phyloP scores from a whole-genome alignment of 345 rosid species.

The Turritis glabra region DNA sequence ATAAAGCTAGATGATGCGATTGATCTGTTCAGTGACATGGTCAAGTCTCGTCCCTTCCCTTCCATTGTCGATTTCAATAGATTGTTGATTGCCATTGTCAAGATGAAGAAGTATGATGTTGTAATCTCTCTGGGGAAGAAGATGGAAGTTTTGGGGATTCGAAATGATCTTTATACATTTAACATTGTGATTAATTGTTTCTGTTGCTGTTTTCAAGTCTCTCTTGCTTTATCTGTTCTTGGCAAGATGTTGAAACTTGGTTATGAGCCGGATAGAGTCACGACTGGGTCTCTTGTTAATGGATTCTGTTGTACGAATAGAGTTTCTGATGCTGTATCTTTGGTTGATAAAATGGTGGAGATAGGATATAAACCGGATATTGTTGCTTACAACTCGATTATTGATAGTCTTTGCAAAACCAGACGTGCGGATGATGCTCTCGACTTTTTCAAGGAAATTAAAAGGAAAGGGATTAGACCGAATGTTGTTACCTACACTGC shows the following conservation, averaged over 20 bases:
- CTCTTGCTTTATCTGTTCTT: conserved; percentile 30
- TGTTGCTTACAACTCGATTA: conserved; percentile 18
- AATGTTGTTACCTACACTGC: conserved; percentile 22
- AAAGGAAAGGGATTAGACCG: conserved; percentile 20
- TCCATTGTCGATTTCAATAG: conserved; percentile 27
- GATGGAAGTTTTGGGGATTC: conserved; percentile 27
- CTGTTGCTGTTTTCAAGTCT: conserved; percentile 30
- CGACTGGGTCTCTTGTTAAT: conserved; percentile 26
- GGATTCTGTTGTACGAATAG: conserved; percentile 20
- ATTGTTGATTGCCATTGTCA: conserved; percentile 23
- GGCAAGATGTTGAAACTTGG: conserved; percentile 37
- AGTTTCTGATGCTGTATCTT: conserved; percentile 21
- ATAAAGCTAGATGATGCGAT: conserved; percentile 26
- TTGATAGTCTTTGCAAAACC: conserved; percentile 27
- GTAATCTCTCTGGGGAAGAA: conserved; percentile 28
- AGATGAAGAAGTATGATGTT: conserved; percentile 28
- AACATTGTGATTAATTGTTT: conserved; percentile 32
- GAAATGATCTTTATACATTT: conserved; percentile 24
- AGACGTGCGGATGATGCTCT: conserved; percentile 21
- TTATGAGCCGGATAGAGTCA: conserved; percentile 21
- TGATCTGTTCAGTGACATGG: conserved; percentile 31
- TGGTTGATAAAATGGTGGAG: conserved; percentile 25
- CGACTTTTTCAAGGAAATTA: neutral
- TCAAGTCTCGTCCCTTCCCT: conserved; percentile 25
- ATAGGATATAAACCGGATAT: conserved; percentile 26